Evolutionary conservation across 352 stramenopile species (phyloP).

Genomic region (Phytopythium boreale): DNA sequence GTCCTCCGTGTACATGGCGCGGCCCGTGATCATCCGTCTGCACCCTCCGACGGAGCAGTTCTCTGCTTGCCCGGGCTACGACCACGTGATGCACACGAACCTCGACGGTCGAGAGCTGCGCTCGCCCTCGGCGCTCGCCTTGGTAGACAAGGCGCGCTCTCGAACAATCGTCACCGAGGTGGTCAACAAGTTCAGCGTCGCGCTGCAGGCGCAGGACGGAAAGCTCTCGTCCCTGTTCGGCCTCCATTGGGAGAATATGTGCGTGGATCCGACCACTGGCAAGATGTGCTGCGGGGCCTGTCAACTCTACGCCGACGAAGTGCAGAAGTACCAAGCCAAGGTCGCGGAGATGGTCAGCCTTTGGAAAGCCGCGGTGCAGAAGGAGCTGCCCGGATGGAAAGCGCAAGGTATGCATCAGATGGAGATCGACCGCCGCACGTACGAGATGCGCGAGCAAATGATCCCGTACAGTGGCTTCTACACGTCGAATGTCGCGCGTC

Average conservation of each 20-base stretch:
- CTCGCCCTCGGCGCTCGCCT: slow-evolving; percentile 11
- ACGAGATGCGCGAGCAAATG: slow-evolving; percentile 57
- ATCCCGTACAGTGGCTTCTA: slow-evolving; percentile 56
- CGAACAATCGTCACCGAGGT: slow-evolving; percentile 10
- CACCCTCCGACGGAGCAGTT: slow-evolving; percentile 15
- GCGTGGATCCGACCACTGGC: slow-evolving; percentile 24
- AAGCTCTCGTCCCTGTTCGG: slow-evolving; percentile 50
- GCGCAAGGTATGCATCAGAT: slow-evolving; percentile 52
- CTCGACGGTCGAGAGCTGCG: slow-evolving; percentile 12
- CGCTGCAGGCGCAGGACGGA: slow-evolving; percentile 20
- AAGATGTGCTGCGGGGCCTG: slow-evolving; percentile 33
- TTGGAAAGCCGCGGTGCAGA: slow-evolving; percentile 38
- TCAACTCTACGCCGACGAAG: slow-evolving; percentile 42
- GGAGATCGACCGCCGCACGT: slow-evolving; percentile 54
- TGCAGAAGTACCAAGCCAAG: slow-evolving; percentile 41
- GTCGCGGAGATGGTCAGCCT: slow-evolving; percentile 37
- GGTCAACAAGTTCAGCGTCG: slow-evolving; percentile 22
- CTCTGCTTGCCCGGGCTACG: background rate
- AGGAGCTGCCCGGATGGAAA: slow-evolving; percentile 37
- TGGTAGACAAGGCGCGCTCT: background rate
- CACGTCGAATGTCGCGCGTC: slow-evolving; percentile 48
- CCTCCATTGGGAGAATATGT: slow-evolving; percentile 67
- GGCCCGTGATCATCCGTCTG: slow-evolving; percentile 41
- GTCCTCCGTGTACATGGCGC: slow-evolving; percentile 47
- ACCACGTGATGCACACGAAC: background rate